Evolutionary conservation across 331 rosid genomes (phyloP).

Genomic region (Pyrus hybrid): DNA sequence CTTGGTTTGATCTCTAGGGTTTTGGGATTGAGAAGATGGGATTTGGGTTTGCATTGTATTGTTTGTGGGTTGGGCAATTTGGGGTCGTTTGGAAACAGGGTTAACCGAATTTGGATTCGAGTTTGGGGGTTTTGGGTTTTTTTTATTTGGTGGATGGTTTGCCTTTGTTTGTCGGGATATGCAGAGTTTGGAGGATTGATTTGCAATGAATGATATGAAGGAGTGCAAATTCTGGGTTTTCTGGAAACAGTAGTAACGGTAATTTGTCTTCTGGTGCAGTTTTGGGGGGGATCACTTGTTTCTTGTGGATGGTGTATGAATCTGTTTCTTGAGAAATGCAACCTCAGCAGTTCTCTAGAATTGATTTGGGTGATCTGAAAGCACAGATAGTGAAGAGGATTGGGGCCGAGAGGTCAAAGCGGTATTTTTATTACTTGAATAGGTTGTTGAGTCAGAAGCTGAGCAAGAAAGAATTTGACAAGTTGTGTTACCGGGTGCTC

Average conservation of each 20-base stretch:
- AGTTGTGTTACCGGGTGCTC: conserved; percentile 51
- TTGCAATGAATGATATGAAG: conserved; percentile 36
- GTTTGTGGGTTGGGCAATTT: conserved; percentile 32
- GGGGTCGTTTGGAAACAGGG: conserved; percentile 28
- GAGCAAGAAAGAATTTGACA: conserved; percentile 80
- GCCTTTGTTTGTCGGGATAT: conserved; percentile 20
- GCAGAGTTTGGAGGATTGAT: conserved; percentile 23
- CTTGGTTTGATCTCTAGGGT: conserved; percentile 83
- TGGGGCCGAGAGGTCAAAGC: conserved; percentile 70
- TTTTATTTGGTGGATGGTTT: conserved; percentile 22
- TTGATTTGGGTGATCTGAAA: conserved; percentile 86
- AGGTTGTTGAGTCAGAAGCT: conserved; percentile 82
- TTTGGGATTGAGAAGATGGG: conserved; percentile 46
- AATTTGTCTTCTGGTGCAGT: conserved; percentile 36
- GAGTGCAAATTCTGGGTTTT: conserved; percentile 39
- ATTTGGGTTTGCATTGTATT: conserved; percentile 65
- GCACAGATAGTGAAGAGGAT: conserved; percentile 74
- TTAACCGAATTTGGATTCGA: conserved; percentile 21
- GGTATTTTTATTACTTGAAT: conserved; percentile 61
- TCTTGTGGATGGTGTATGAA: conserved; percentile 59
- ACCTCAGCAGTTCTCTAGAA: conserved; percentile 84
- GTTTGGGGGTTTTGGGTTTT: conserved; percentile 32
- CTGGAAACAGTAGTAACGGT: conserved; percentile 35
- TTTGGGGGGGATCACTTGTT: conserved; percentile 29
- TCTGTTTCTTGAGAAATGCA: conserved; percentile 81